Evolutionary conservation across 1,139 yeast genomes (phyloP).

Genomic region (Candida sp.): DNA sequence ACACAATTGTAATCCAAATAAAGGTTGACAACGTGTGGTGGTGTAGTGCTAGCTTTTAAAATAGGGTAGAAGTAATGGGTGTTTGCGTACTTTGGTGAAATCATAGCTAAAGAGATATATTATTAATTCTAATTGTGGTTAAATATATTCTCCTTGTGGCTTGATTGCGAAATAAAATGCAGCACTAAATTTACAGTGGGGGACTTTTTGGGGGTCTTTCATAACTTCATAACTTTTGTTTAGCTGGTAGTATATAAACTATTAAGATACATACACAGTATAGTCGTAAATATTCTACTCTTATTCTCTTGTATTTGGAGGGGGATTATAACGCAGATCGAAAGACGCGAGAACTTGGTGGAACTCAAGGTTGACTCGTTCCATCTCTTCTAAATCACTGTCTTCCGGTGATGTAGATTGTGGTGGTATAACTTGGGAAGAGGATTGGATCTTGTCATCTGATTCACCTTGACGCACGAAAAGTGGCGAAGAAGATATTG

Average conservation of each 20-base stretch:
- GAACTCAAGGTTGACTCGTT: slow-evolving; percentile 1
- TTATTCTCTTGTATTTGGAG: too few species aligned
- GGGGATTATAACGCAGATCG: background rate
- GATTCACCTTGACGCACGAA: too few species aligned
- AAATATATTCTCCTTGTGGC: background rate
- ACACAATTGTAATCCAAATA: slow-evolving; percentile 83
- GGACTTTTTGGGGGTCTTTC: background rate
- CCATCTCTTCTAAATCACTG: slow-evolving; percentile 1
- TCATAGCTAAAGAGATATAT: slow-evolving; percentile 16
- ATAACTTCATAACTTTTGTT: background rate
- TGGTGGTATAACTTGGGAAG: background rate
- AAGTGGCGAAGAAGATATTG: too few species aligned
- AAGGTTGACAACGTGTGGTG: slow-evolving; percentile 41
- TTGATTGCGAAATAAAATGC: background rate
- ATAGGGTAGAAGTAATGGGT: slow-evolving; percentile 32
- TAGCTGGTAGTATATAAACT: too few species aligned
- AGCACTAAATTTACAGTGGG: background rate
- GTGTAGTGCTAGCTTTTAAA: slow-evolving; percentile 13
- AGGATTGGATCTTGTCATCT: background rate
- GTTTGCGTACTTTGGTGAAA: slow-evolving; percentile 39
- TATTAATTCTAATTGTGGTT: too few species aligned
- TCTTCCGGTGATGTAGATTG: background rate
- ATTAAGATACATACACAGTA: too few species aligned
- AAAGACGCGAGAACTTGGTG: slow-evolving; percentile 1
- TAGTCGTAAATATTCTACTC: too few species aligned